Evolutionary conservation across 768 basidiomycete species (phyloP).

Genomic region (Kwoniella mangroviensis): DNA sequence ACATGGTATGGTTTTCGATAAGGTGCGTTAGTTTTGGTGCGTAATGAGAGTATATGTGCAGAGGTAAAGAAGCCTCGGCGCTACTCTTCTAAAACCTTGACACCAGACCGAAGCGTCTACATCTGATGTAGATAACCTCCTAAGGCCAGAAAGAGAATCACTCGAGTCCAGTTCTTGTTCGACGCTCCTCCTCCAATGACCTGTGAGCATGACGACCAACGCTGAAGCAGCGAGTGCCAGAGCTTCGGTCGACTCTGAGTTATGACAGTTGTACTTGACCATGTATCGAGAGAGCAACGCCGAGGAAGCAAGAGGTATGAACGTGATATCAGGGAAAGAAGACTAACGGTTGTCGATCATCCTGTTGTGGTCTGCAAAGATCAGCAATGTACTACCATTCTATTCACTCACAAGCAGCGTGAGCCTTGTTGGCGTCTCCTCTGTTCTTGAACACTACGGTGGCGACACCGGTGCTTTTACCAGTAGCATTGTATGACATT

Average conservation of each 20-base stretch:
- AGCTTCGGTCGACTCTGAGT: no score
- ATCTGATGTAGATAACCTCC: no score
- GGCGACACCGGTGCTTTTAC: slow-evolving; percentile 89
- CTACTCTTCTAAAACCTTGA: background rate
- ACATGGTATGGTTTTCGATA: background rate
- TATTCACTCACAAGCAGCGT: slow-evolving; percentile 66
- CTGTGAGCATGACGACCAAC: background rate
- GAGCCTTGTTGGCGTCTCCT: slow-evolving; percentile 90
- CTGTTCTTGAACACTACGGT: slow-evolving; percentile 81
- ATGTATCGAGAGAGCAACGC: background rate
- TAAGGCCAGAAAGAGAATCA: no score
- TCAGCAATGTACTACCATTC: slow-evolving; percentile 15
- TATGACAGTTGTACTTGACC: background rate
- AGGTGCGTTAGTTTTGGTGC: background rate
- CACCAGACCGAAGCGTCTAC: no score
- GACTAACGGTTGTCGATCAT: slow-evolving; percentile 99
- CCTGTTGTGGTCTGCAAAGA: slow-evolving; percentile 76
- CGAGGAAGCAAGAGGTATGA: background rate
- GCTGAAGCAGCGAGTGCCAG: no score
- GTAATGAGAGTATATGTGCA: background rate
- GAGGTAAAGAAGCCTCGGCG: background rate
- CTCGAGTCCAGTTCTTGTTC: no score
- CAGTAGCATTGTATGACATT: slow-evolving; percentile 80
- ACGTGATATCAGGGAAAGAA: slow-evolving; percentile 59
- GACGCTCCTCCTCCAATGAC: background rate